phyloP scores from a whole-genome alignment of 2,329 filamentous ascomycete genomes.

The Apiospora pterosperma region DNA sequence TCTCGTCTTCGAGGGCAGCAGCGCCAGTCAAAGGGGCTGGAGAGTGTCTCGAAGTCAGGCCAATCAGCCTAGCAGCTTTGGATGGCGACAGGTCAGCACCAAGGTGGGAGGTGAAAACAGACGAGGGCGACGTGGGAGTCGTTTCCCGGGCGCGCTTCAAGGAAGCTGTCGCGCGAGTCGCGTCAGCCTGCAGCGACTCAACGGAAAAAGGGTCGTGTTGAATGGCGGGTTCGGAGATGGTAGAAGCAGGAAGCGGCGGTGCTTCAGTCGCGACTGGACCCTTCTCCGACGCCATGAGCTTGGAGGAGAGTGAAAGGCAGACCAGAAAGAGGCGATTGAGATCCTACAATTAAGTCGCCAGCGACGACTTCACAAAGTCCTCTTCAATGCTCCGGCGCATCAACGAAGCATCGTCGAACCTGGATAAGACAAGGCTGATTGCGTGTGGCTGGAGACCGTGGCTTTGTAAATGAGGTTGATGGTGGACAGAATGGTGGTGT shows the following conservation, averaged over 20 bases:
- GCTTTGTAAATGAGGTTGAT: conserved; percentile 28
- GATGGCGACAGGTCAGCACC: conserved; percentile 45
- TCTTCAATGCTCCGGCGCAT: conserved; percentile 24
- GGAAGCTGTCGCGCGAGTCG: conserved; percentile 32
- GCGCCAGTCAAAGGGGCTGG: conserved; percentile 49
- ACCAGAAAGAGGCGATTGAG: conserved; percentile 19
- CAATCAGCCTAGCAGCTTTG: conserved; percentile 49
- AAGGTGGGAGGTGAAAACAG: conserved; percentile 24
- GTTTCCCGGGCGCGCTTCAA: conserved; percentile 45
- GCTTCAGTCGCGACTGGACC: conserved; percentile 50
- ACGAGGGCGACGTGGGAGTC: conserved; percentile 37
- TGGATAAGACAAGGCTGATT: conserved; percentile 24
- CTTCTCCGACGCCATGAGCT: conserved; percentile 49
- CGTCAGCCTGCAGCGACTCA: conserved; percentile 38
- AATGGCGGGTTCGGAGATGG: conserved; percentile 19
- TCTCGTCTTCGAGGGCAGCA: conserved; percentile 52
- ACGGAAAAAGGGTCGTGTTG: conserved; percentile 31
- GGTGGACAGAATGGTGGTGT: conserved; percentile 17
- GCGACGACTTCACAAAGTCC: conserved; percentile 17
- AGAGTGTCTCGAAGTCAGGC: conserved; percentile 38
- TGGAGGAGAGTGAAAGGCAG: conserved; percentile 4
- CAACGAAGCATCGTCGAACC: conserved; percentile 28
- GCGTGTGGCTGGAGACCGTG: conserved; percentile 32
- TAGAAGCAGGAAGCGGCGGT: conserved; percentile 26
- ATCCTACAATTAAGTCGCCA: conserved; percentile 19